These are phyloP conservation scores for Tolypocladium amazonense DNA, from an alignment of 2,329 filamentous ascomycete species.

Conservation along the genomic window DNA sequence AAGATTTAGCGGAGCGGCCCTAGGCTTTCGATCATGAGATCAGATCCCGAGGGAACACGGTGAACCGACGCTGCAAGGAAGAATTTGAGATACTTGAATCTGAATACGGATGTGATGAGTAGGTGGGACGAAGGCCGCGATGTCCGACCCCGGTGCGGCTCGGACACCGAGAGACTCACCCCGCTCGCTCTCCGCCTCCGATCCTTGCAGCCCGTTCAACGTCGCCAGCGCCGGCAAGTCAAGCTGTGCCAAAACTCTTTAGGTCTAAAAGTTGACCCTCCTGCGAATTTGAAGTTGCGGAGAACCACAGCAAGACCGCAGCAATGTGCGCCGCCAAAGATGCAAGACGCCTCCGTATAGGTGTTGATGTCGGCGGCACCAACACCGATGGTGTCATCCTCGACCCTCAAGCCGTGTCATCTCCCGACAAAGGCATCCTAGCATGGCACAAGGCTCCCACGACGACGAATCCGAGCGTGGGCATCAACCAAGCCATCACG, in stretches of 20 bases:
- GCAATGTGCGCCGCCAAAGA: not conserved
- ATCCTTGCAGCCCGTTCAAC: not conserved
- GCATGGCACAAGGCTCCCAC: conserved; percentile 40
- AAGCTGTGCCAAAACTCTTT: not conserved
- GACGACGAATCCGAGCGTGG: conserved; percentile 34
- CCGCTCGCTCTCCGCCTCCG: not conserved
- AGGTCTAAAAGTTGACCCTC: not conserved
- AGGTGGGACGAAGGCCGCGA: too few species aligned
- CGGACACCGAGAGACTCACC: not conserved
- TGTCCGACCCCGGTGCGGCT: not conserved
- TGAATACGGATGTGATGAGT: too few species aligned
- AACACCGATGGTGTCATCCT: conserved; percentile 44
- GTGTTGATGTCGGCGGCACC: conserved; percentile 38
- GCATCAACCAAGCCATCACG: conserved; percentile 33
- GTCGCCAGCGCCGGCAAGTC: not conserved
- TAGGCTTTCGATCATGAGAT: too few species aligned
- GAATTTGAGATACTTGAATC: too few species aligned
- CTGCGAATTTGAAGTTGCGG: not conserved
- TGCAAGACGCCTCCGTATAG: conserved; percentile 24
- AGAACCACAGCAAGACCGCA: not conserved
- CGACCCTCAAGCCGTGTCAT: conserved; percentile 25
- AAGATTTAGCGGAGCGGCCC: too few species aligned
- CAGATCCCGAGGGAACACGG: too few species aligned
- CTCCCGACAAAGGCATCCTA: conserved; percentile 29
- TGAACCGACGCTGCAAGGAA: too few species aligned